phyloP scores from a whole-genome alignment of 371 early-diverging fungal species.

The Choanephora cucurbitarum region DNA sequence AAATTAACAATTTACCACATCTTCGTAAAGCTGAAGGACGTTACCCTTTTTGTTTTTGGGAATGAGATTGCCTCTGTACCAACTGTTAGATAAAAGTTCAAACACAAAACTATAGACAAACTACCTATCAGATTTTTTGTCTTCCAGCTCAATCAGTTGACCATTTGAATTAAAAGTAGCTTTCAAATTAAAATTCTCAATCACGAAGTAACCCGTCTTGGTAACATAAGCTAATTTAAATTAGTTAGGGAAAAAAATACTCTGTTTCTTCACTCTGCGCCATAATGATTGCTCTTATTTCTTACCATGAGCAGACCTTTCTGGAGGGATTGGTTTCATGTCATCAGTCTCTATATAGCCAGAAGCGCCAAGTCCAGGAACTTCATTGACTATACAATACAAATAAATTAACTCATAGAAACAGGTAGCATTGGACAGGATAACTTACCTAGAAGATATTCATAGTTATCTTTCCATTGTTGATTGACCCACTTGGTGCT shows the following conservation, averaged over 20 bases:
- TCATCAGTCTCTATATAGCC: slow-evolving; percentile 22
- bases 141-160: slow-evolving; percentile 66
- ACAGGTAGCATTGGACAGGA: background rate
- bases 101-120: slow-evolving; percentile 1
- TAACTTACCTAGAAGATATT: slow-evolving; percentile 46
- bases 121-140: slow-evolving; percentile 55
- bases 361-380: slow-evolving; percentile 37
- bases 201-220: slow-evolving; percentile 41
- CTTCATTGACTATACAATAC: slow-evolving; percentile 26
- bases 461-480: slow-evolving; percentile 50
- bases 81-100: background rate
- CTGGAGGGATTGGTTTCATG: slow-evolving; percentile 5
- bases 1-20: slow-evolving; percentile 61
- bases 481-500: slow-evolving; percentile 33
- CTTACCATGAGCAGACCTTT: slow-evolving; percentile 29
- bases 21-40: slow-evolving; percentile 81
- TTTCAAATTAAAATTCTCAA: slow-evolving; percentile 73
- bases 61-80: slow-evolving; percentile 70
- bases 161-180: slow-evolving; percentile 75
- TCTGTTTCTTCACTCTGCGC: background rate
- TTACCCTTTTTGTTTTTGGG: slow-evolving; percentile 72
- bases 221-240: slow-evolving; percentile 31
- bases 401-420: background rate
- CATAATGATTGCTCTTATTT: background rate
- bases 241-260: background rate